Evolutionary conservation across 495 filamentous ascomycete genomes (phyloP), one percentile per base, ranked within the genome.

Genomic region (Aspergillus leporis): DNA sequence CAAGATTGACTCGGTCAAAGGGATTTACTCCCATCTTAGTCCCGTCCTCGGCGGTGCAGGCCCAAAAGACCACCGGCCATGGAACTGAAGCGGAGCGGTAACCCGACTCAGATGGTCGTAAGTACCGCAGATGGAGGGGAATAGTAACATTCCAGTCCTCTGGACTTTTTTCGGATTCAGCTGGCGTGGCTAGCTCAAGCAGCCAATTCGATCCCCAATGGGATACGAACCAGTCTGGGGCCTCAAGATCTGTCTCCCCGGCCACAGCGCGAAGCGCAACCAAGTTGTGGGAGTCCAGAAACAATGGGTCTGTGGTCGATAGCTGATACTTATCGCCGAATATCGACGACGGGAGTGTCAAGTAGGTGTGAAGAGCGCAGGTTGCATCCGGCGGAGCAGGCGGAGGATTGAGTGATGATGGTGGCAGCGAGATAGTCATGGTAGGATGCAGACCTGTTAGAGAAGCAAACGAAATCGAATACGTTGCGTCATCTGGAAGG

Each of bases 371-470:
- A 3, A 93, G 78, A 19, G 83, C 82, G 70, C 94, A 97, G 45
- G 68, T 72, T n/a, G 70, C 63, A 30, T 71, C 62, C 3, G 70
- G 62, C 10, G 73, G 68, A 18, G 73, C 69, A 10, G 72, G 68
- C 19, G 75, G 73, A 23, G 58, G 55, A 28, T 70, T 46, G 28
- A 78, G 57, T 8, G 74, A 66, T 25, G 69, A 60, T 13, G 49
- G 61, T 6, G 77, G 69, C 13, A 82, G 68, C 21, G 74, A 74
- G 50, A 93, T 75, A 57, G 85, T 79, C 59, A 98, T 79, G 12
- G 83, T 91, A 8, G 94, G 94, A 72, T 98, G 94, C 12, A 98
- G 81, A n/a, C 94, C 93, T 0, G 85, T 88, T 4, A 93, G 94
- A 3, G 71, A 57, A 21, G 81, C 65, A 66, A 96, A 91, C 3